Evolutionary conservation across 2,329 filamentous ascomycete species (phyloP).

Genomic region (Magnaporthiopsis incrustans): DNA sequence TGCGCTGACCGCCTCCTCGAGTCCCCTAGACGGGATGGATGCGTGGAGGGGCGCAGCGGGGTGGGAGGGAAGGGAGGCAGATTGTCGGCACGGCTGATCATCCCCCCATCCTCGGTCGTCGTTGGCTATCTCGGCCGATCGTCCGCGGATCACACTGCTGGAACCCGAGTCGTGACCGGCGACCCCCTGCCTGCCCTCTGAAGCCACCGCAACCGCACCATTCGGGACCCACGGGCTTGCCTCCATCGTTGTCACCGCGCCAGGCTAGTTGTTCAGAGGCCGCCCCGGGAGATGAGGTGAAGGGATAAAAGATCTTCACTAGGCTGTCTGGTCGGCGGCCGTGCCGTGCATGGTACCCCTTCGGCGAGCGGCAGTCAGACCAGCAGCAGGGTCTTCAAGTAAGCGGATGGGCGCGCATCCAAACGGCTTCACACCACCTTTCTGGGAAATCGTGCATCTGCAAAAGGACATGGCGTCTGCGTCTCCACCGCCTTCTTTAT

Average conservation of each 20-base stretch:
- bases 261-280: background rate
- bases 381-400: background rate
- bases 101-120: background rate
- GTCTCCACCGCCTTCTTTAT: background rate
- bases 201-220: background rate
- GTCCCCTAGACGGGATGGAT: background rate
- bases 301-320: background rate
- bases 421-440: background rate
- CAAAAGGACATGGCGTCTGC: background rate
- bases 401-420: background rate
- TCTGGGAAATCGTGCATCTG: background rate
- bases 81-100: background rate
- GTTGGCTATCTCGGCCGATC: background rate
- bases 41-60: background rate
- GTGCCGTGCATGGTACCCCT: background rate
- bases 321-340: background rate
- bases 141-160: background rate
- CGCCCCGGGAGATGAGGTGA: background rate
- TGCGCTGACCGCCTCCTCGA: background rate
- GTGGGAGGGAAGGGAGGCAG: background rate
- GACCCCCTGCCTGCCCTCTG: background rate
- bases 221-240: background rate
- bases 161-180: background rate
- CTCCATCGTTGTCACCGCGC: background rate
- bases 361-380: background rate